Evolutionary conservation across 129 eudicot genomes (phyloP).

Genomic region (Apium graveolens): DNA sequence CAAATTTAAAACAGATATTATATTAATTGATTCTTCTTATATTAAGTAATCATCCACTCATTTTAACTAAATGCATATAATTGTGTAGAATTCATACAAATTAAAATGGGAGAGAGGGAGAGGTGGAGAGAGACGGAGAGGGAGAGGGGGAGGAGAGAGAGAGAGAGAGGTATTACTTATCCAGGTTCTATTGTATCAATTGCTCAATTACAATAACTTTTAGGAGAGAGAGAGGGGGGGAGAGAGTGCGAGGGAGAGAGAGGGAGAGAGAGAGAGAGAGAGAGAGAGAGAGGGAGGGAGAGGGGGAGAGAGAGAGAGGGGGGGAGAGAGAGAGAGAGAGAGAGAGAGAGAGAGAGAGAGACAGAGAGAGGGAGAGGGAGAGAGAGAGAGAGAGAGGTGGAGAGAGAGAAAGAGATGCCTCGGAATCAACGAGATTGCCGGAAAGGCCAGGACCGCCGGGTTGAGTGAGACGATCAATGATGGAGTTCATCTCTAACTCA

Average conservation of each 20-base stretch:
- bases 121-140: too few species aligned
- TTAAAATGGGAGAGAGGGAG: background rate
- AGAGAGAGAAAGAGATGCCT: constrained; percentile 33
- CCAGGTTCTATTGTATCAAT: too few species aligned
- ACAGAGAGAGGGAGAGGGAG: too few species aligned
- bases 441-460: constrained; percentile 92
- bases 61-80: background rate
- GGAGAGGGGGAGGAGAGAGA: background rate
- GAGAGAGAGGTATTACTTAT: background rate
- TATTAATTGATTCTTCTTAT: too few species aligned
- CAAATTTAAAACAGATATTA: too few species aligned
- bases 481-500: constrained; percentile 70
- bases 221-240: background rate
- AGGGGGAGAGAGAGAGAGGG: too few species aligned
- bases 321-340: too few species aligned
- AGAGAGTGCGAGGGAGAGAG: background rate
- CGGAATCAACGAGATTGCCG: constrained; percentile 87
- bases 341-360: too few species aligned
- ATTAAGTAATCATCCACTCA: background rate
- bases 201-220: too few species aligned
- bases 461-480: constrained; percentile 69
- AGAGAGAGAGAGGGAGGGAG: too few species aligned
- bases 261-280: background rate
- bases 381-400: background rate
- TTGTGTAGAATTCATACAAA: background rate